Percentiles rank a stretch among this genome's conserved stretches.
These are phyloP conservation scores for Exophiala dermatitidis DNA, from an alignment of 2,329 filamentous ascomycete genomes.

Conservation along the genomic window DNA sequence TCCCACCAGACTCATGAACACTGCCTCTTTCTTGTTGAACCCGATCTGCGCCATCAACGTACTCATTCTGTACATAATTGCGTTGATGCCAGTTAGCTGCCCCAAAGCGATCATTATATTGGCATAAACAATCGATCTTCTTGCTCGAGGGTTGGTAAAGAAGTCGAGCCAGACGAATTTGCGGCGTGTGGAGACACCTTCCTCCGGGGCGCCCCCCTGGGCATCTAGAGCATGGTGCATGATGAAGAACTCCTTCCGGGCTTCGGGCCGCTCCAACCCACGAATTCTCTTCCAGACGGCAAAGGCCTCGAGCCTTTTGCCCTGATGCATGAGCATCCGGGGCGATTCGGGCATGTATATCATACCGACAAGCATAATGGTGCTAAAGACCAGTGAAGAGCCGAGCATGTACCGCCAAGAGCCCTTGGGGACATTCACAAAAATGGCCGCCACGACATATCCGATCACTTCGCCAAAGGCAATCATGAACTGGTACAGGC, in stretches of 20 bases:
- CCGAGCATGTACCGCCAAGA: constrained; percentile 70
- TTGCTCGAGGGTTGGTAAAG: constrained; percentile 61
- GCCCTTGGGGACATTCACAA: constrained; percentile 55
- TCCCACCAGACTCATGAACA: constrained; percentile 69
- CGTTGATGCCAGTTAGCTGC: constrained; percentile 58
- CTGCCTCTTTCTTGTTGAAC: constrained; percentile 54
- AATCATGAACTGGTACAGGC: constrained; percentile 69
- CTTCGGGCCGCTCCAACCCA: constrained; percentile 49
- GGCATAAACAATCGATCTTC: constrained; percentile 59
- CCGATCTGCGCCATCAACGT: constrained; percentile 61
- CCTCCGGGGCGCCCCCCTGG: constrained; percentile 41
- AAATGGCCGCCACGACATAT: constrained; percentile 66
- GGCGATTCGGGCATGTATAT: constrained; percentile 65
- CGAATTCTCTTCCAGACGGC: constrained; percentile 68
- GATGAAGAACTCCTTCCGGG: constrained; percentile 62
- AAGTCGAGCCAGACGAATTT: constrained; percentile 66
- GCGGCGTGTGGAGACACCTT: constrained; percentile 44
- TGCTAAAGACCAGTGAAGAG: constrained; percentile 63
- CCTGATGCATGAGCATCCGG: constrained; percentile 64
- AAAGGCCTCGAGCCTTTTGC: constrained; percentile 52
- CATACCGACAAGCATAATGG: constrained; percentile 57
- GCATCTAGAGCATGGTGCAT: constrained; percentile 61
- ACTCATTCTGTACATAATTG: constrained; percentile 61
- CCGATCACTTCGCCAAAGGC: constrained; percentile 67
- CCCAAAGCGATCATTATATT: constrained; percentile 65